Base-by-base conservation (phyloP, 306 rosid genomes). In the Cicer judaicum region DNA sequence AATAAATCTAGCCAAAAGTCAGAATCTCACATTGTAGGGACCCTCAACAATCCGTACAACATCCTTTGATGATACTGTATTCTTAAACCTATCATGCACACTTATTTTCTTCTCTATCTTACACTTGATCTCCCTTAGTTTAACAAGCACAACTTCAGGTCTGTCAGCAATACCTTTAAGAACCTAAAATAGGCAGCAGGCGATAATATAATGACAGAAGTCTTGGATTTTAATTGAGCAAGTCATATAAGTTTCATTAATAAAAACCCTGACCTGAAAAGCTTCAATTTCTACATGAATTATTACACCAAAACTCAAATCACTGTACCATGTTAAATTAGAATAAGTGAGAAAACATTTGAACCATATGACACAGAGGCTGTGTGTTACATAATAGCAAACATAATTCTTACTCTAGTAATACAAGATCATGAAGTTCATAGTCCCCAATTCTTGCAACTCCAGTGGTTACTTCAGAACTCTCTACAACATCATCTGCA, bases 401-500 rank as follows among this genome's bases (percentile, higher is more conserved):
- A 5, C 74, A 78, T 73, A 24, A 49, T 56, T 11, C 93, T 85
- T 87, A 92, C 99, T 92, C 99, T 57, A 95, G 81, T 78, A 92
- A 79, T 62, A 95, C 99, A 81, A 95, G 99, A 85, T 95, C 99
- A 56, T 88, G 99, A 46, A 95, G 99, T 78, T 92, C 99, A 72
- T 87, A 95, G 67, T 87, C 97, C 76, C 99, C 99, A 79, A 95
- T 92, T 85, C 70, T 89, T 41, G 99, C 89, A 72, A 90, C 86
- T 70, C 98, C 99, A 1, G 97, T 86, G 24, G 98, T 95, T 18
- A 95, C 98, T 84, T 95, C 99, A 52, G 98, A 90, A 83, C 99
- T 92, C 88, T 95, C 99, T 69, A 90, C 99, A 74, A 92, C 99
- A 87, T 95, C 97, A 84, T 95, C 99, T 42, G 99, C 96, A 86